Percentiles rank a stretch among this genome's conserved stretches.
These are phyloP conservation scores for Podila minutissima DNA, from an alignment of 192 early-diverging fungal species.

Conservation along the genomic window DNA sequence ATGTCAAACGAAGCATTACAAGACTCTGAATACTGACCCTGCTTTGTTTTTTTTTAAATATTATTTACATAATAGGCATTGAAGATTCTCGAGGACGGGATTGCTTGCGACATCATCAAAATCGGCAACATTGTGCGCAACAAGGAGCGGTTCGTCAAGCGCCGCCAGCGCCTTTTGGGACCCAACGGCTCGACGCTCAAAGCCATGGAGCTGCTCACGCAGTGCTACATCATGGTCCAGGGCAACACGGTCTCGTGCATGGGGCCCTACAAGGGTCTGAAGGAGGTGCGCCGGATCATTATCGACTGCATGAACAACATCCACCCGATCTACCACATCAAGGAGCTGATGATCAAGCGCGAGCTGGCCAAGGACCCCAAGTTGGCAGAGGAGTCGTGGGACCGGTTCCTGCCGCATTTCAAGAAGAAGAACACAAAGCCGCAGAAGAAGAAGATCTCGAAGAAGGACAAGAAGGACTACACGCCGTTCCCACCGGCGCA, in stretches of 20 bases:
- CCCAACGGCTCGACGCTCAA: slow-evolving; percentile 96
- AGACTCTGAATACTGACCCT: no score
- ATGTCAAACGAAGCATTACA: no score
- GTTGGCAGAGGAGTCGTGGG: slow-evolving; percentile 94
- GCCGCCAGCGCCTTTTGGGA: slow-evolving; percentile 93
- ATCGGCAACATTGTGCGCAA: slow-evolving; percentile 95
- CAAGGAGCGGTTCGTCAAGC: slow-evolving; percentile 98
- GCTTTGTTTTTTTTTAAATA: no score
- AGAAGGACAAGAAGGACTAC: slow-evolving; percentile 83
- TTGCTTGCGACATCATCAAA: slow-evolving; percentile 96
- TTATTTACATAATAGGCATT: slow-evolving; percentile 62
- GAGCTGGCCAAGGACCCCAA: slow-evolving; percentile 98
- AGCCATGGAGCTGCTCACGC: slow-evolving; percentile 95
- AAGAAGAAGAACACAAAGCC: slow-evolving; percentile 88
- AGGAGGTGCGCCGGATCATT: slow-evolving; percentile 89
- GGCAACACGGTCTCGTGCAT: slow-evolving; percentile 96
- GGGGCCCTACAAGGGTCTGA: slow-evolving; percentile 91
- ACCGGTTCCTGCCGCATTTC: slow-evolving; percentile 96
- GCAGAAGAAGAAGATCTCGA: slow-evolving; percentile 68
- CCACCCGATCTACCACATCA: slow-evolving; percentile 99
- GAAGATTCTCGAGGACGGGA: slow-evolving; percentile 92
- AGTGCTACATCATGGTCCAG: slow-evolving; percentile 98
- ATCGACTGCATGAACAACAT: slow-evolving; percentile 99
- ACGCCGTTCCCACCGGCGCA: slow-evolving; percentile 93
- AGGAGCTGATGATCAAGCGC: slow-evolving; percentile 98